These are phyloP conservation scores for Paramecium octaurelia DNA, from an alignment of 73 alveolate species.

Conservation along the genomic window DNA sequence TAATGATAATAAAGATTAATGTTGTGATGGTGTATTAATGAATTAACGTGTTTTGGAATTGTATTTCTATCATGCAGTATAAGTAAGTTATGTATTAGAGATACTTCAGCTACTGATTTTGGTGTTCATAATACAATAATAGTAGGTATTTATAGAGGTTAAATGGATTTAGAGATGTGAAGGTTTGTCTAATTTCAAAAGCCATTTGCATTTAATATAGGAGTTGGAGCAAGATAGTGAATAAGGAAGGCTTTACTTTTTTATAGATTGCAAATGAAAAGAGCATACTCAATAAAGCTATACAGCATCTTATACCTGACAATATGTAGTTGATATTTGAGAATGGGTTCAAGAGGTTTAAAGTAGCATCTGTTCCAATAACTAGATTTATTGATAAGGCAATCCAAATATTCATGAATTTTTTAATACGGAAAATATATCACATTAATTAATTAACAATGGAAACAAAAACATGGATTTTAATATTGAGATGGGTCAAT, in stretches of 20 bases:
- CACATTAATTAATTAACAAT: conserved; percentile 19
- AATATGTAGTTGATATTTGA: background rate
- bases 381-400: background rate
- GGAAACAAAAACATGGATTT: conserved; percentile 31
- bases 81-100: background rate
- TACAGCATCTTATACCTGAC: background rate
- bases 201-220: background rate
- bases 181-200: background rate
- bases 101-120: background rate
- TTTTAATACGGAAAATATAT: background rate
- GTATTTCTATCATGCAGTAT: background rate
- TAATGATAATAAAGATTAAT: background rate
- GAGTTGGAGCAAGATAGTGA: background rate
- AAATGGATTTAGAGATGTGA: background rate
- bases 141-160: background rate
- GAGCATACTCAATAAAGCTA: background rate
- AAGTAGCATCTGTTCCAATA: background rate
- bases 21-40: background rate
- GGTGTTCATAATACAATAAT: background rate
- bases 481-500: background rate
- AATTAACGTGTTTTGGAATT: background rate
- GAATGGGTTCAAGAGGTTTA: background rate
- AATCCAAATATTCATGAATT: background rate
- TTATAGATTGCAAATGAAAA: background rate
- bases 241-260: background rate